Base-by-base conservation (phyloP, 257 asterid species). In the Echium plantagineum region DNA sequence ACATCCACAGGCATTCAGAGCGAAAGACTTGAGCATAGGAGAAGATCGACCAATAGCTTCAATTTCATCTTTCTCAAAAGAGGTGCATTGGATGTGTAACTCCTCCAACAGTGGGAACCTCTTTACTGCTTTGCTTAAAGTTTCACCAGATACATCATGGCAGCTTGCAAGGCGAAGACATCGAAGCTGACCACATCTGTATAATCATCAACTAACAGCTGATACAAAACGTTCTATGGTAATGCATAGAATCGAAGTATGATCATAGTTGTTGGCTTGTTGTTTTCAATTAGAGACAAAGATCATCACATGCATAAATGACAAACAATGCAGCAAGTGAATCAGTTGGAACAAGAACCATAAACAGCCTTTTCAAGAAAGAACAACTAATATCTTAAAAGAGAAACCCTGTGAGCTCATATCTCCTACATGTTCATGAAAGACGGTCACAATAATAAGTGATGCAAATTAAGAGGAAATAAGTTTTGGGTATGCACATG, bases 41-140 rank as follows among this genome's bases (percentile, higher is more conserved):
- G 81, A 82, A 20, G 68, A 70, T 12, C 42, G 69, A 5, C 83
- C 88, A 47, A 76, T 32, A 12, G 55, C 47, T 70, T 79, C 68
- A 38, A 74, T 76, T 57, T 60, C 65, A 57, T 76, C 60, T 12
- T 0, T 6, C 7, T 63, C 55, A 9, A 79, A 60, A 17, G 10
- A 21, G 60, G 72, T 62, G 70, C 64, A 74, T 63, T 69, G 59
- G 30, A 74, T 31, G 52, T 69, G 72, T n/a, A 77, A 53, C 66
- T 77, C 85, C 78, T 80, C 81, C 58, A 80, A 60, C 21, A 64
- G 53, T 7, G 85, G 77, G n/a, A 71, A 54, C 7, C 51, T 26
- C 56, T 62, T 66, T 16, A 68, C 61, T 65, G 76, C 71, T 71
- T 62, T 59, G 52, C 30, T 28, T 62, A 80, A 57, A 51, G 57